Percentiles rank a stretch among this genome's conserved stretches.
Conservation (phyloP, 2,329 filamentous ascomycete genomes). For the Neofusicoccum parvum region DNA sequence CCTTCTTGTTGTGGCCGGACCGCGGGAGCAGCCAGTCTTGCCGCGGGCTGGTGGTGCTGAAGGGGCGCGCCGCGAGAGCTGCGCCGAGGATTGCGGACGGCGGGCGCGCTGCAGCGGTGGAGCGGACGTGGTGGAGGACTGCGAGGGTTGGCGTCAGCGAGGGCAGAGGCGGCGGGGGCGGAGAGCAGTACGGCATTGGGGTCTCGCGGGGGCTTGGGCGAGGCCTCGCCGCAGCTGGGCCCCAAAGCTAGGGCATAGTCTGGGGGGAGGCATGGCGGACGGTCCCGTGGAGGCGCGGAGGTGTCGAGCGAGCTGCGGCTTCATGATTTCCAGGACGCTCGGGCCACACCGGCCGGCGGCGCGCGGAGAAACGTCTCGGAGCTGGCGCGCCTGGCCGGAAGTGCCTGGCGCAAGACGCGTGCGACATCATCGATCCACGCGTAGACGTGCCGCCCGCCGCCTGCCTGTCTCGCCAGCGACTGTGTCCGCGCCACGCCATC, state of each 20-base stretch:
- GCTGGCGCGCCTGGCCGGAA: neutral
- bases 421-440: conserved; percentile 21
- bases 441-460: conserved; percentile 6
- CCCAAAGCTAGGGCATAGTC: conserved; percentile 37
- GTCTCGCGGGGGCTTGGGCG: conserved; percentile 22
- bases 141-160: neutral
- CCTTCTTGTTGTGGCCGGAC: conserved; percentile 80
- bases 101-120: conserved; percentile 20
- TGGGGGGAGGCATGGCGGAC: conserved; percentile 44
- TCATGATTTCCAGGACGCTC: conserved; percentile 13
- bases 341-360: neutral
- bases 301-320: conserved; percentile 24
- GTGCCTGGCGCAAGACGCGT: conserved; percentile 6
- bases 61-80: conserved; percentile 53
- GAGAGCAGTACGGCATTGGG: conserved; percentile 10
- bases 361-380: conserved; percentile 17
- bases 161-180: neutral
- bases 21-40: conserved; percentile 82
- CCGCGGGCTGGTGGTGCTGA: conserved; percentile 68
- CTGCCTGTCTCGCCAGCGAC: neutral
- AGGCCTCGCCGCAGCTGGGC: conserved; percentile 36
- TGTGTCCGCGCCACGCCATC: neutral
- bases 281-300: conserved; percentile 20
- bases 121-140: conserved; percentile 24
- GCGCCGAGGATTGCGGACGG: conserved; percentile 25